These are phyloP conservation scores for Monilinia polystroma DNA, from an alignment of 2,329 filamentous ascomycete genomes.

Conservation along the genomic window DNA sequence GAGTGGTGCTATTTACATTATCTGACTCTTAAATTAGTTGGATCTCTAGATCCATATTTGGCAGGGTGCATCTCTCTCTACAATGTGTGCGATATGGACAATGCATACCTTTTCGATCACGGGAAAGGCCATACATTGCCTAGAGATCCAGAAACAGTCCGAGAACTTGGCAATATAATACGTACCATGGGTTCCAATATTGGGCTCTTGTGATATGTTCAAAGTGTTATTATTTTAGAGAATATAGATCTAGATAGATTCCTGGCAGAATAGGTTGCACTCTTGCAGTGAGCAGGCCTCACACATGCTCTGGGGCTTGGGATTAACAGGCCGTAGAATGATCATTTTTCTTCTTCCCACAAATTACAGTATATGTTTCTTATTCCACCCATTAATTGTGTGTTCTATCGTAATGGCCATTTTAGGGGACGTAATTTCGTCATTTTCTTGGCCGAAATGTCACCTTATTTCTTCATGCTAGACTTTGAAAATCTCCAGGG, in stretches of 20 bases:
- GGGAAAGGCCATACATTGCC: constrained; percentile 65
- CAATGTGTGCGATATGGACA: constrained; percentile 63
- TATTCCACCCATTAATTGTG: background rate
- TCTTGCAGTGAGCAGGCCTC: constrained; percentile 9
- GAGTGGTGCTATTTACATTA: background rate
- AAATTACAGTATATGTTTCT: background rate
- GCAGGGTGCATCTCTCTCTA: constrained; percentile 62
- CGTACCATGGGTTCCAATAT: constrained; percentile 31
- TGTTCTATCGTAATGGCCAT: background rate
- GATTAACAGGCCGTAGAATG: background rate
- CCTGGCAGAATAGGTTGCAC: background rate
- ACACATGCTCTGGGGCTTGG: background rate
- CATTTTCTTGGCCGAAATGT: background rate
- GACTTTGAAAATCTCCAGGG: background rate
- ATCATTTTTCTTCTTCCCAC: background rate
- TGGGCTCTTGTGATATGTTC: constrained; percentile 9
- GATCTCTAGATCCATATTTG: constrained; percentile 60
- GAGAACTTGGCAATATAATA: constrained; percentile 38
- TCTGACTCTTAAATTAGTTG: constrained; percentile 43
- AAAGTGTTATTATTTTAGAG: background rate
- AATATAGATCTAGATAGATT: background rate
- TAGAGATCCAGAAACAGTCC: constrained; percentile 45
- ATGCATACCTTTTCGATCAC: constrained; percentile 61
- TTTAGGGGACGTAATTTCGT: background rate
- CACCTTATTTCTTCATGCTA: background rate